Evolutionary conservation across 176 grass and related monocot genomes (phyloP), one percentile per base, ranked within the genome.

Genomic region (Bromus sterilis): DNA sequence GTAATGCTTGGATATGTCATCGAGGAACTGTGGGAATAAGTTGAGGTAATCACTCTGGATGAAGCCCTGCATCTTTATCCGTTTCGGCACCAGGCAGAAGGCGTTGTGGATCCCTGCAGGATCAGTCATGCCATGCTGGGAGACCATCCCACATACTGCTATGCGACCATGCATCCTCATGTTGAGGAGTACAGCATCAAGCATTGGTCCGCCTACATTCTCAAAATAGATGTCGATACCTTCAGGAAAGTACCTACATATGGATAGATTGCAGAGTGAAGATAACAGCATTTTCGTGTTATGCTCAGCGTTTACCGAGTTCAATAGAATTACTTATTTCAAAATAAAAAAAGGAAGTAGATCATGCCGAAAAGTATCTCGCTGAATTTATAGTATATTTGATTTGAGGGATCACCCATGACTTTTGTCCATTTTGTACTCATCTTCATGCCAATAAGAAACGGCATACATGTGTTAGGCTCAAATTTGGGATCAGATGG

Each of bases 161-260:
- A 92, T 82, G 10, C 93, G 87, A 18, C 89, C 89, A 5, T 88
- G 87, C 11, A 30, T 23, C 36, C 87, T 57, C 93, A 95, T 92
- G 82, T 92, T 92, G 70, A 83, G 46, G 2, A 95, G 83, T 18
- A 86, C 87, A 0, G 90, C 93, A 58, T 95, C 89, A 14, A 95
- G 84, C 87, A 90, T 95, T 12, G 67, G 23, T 0, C 93, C 93
- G 0, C 93, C 89, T 6, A 92, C 85, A 9, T 95, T 92, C 32
- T 95, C 93, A 7, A 92, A 95, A 82, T 90, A 92, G 56, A 92
- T 86, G 74, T 95, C 93, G 14, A 95, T 90, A 21, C 93, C 93
- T 39, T 86, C 78, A 16, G 93, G 87, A 39, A 92, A 92, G 78
- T 83, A 89, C 84, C 93, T 96, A 75, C 1, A 69, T 23, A 73